These are phyloP conservation scores for Skeletonema costatum DNA, from an alignment of 108 stramenopile genomes.

Conservation along the genomic window DNA sequence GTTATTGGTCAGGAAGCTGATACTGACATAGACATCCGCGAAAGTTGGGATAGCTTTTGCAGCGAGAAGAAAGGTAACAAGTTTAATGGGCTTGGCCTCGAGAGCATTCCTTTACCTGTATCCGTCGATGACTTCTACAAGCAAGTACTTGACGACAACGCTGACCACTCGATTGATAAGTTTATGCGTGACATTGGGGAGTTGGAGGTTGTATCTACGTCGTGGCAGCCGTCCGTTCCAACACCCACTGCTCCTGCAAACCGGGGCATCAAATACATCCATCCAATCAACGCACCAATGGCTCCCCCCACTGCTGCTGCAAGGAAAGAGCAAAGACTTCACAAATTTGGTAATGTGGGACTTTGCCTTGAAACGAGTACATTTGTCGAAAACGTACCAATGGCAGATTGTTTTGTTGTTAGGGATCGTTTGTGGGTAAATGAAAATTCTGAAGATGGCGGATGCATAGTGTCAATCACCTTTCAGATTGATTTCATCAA, in stretches of 20 bases:
- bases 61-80: constrained; percentile 24
- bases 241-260: constrained; percentile 4
- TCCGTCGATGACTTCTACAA: constrained; percentile 59
- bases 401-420: constrained; percentile 88
- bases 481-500: constrained; percentile 82
- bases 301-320: constrained; percentile 81
- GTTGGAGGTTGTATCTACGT: constrained; percentile 46
- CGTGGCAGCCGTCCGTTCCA: constrained; percentile 45
- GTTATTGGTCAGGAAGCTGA: background rate
- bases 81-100: constrained; percentile 29
- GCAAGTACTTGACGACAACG: constrained; percentile 59
- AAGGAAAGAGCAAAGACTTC: constrained; percentile 69
- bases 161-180: constrained; percentile 47
- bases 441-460: constrained; percentile 25
- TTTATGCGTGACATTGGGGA: constrained; percentile 67
- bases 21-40: background rate
- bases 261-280: constrained; percentile 71
- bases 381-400: constrained; percentile 77
- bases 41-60: constrained; percentile 26
- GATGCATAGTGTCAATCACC: constrained; percentile 44
- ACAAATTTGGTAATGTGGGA: constrained; percentile 56
- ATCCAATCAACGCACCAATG: constrained; percentile 85
- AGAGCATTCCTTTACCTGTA: constrained; percentile 30
- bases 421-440: constrained; percentile 69
- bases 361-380: constrained; percentile 76